Percentiles rank a stretch among this genome's conserved stretches.
These are phyloP conservation scores for Hygrophoropsis aurantiaca DNA, from an alignment of 768 basidiomycete species.

Conservation along the genomic window DNA sequence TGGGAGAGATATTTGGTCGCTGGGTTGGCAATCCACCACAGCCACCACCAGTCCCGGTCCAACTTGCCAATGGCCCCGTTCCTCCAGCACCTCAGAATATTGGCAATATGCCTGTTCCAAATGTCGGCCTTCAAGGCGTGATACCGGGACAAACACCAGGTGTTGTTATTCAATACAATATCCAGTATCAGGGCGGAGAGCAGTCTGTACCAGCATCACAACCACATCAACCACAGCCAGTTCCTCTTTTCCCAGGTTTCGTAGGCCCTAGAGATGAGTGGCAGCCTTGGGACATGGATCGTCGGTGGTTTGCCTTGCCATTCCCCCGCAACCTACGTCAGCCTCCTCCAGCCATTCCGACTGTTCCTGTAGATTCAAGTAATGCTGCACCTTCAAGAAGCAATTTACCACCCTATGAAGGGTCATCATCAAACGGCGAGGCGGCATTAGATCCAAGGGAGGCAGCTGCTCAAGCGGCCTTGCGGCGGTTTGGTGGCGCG, in stretches of 20 bases:
- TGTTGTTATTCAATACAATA: conserved; percentile 63
- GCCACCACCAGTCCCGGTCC: conserved; percentile 35
- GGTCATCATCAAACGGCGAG: conserved; percentile 3
- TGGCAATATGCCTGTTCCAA: conserved; percentile 11
- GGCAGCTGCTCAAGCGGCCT: conserved; percentile 68
- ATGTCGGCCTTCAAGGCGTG: conserved; percentile 34
- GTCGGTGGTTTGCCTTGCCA: conserved; percentile 21
- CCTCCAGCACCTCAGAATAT: conserved; percentile 27
- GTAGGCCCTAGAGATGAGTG: conserved; percentile 63
- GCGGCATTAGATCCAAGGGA: conserved; percentile 36
- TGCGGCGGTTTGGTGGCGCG: conserved; percentile 44
- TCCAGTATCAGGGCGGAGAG: conserved; percentile 52
- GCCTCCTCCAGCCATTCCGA: conserved; percentile 10
- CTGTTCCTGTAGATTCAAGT: conserved; percentile 2
- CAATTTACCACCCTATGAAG: conserved; percentile 20
- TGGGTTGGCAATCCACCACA: conserved; percentile 56
- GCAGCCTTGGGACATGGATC: conserved; percentile 59
- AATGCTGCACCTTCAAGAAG: conserved; percentile 8
- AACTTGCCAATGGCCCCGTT: conserved; percentile 30
- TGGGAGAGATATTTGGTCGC: conserved; percentile 42
- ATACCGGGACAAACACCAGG: conserved; percentile 39
- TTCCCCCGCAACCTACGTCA: conserved; percentile 11
- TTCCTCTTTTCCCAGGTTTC: conserved; percentile 63
- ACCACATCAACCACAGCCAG: conserved; percentile 32
- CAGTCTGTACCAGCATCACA: conserved; percentile 32